These are phyloP conservation scores for Sporothrix protearum DNA, from an alignment of 2,329 filamentous ascomycete species.

Conservation along the genomic window DNA sequence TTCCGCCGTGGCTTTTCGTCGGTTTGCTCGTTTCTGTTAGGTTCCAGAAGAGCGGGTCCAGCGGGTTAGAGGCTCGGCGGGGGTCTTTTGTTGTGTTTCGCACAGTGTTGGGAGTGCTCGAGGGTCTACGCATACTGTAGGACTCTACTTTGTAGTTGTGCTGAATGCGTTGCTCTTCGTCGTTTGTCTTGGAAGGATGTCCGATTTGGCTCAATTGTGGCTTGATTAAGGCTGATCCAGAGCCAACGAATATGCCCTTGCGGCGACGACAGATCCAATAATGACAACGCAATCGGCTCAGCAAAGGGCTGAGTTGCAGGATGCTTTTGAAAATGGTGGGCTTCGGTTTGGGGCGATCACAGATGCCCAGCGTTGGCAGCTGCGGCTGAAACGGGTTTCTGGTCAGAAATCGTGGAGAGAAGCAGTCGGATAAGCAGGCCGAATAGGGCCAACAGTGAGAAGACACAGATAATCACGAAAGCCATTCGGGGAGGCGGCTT, in stretches of 20 bases:
- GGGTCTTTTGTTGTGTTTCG: not conserved
- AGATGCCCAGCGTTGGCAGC: not conserved
- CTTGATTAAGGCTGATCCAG: not conserved
- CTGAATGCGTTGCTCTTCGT: not conserved
- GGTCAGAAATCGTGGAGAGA: not conserved
- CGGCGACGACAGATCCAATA: not conserved
- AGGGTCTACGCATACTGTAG: not conserved
- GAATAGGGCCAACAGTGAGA: not conserved
- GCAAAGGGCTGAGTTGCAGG: not conserved
- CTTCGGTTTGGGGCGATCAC: not conserved
- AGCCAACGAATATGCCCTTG: not conserved
- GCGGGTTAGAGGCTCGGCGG: not conserved
- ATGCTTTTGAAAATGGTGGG: not conserved
- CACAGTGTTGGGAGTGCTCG: not conserved
- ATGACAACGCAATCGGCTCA: not conserved
- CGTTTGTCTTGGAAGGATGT: not conserved
- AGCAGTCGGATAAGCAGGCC: not conserved
- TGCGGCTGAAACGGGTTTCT: not conserved
- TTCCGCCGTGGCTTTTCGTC: not conserved
- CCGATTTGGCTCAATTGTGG: not conserved
- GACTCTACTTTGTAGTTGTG: not conserved
- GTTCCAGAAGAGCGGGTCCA: conserved; percentile 21
- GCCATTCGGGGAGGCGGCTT: not conserved
- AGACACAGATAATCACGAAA: not conserved
- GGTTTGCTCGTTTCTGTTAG: not conserved